phyloP scores from a whole-genome alignment of 495 filamentous ascomycete genomes.

The Aspergillus mulundensis region DNA sequence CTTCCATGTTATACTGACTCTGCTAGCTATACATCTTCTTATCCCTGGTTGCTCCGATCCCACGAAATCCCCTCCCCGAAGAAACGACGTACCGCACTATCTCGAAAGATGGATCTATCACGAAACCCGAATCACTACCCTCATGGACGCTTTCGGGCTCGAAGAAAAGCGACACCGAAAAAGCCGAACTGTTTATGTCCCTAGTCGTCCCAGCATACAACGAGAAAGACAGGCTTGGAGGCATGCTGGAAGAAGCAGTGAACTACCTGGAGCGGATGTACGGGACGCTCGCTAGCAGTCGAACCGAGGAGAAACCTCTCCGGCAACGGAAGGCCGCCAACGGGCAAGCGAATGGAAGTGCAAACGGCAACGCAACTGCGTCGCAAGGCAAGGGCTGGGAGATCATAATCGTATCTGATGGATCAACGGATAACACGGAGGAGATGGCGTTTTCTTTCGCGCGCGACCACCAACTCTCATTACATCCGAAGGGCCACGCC shows the following conservation, averaged over 20 bases:
- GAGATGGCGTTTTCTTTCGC: constrained; percentile 77
- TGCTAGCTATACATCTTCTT: constrained; percentile 65
- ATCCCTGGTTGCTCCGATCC: constrained; percentile 72
- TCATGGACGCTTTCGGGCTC: constrained; percentile 79
- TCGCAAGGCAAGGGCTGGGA: constrained; percentile 66
- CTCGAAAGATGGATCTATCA: constrained; percentile 57
- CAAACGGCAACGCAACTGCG: constrained; percentile 19
- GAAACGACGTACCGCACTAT: constrained; percentile 86
- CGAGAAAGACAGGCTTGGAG: constrained; percentile 74
- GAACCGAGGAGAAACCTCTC: constrained; percentile 19
- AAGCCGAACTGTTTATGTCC: constrained; percentile 67
- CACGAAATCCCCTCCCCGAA: constrained; percentile 66
- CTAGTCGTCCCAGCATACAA: constrained; percentile 96
- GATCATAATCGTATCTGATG: constrained; percentile 91
- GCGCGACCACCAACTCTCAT: constrained; percentile 42
- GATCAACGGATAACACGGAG: constrained; percentile 80
- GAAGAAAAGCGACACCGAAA: constrained; percentile 35
- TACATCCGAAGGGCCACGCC: constrained; percentile 39
- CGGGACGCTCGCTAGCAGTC: constrained; percentile 44
- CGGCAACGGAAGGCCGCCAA: constrained; percentile 32
- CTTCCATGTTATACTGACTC: constrained; percentile 1
- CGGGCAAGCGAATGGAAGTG: constrained; percentile 21
- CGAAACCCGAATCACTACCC: constrained; percentile 59
- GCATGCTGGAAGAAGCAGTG: constrained; percentile 88
- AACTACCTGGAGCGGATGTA: constrained; percentile 74